Conservation (phyloP, 148 eudicot species). For the Arbutus unedo region DNA sequence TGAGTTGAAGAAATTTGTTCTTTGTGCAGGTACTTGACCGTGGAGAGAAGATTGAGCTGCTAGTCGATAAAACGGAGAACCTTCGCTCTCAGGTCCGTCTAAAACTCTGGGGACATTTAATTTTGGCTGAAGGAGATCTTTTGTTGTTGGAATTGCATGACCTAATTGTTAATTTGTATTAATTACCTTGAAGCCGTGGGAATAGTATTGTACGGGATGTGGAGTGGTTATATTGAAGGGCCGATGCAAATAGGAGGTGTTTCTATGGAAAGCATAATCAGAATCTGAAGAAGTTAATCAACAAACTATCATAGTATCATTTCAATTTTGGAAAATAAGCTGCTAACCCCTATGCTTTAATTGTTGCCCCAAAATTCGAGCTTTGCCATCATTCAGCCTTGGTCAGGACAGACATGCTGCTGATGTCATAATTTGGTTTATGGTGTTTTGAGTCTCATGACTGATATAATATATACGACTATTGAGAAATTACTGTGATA, state of each 20-base stretch:
- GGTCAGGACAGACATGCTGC: background rate
- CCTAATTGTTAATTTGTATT: background rate
- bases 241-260: background rate
- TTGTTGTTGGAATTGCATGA: background rate
- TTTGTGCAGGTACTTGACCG: conserved; percentile 29
- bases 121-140: background rate
- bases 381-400: background rate
- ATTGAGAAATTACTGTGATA: background rate
- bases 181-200: background rate
- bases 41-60: conserved; percentile 34
- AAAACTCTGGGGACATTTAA: background rate
- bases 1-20: conserved; percentile 9
- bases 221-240: background rate
- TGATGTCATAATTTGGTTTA: background rate
- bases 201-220: background rate
- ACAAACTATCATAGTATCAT: background rate
- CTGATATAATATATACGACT: background rate
- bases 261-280: background rate
- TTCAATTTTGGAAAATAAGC: background rate
- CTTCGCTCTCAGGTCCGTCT: conserved; percentile 27
- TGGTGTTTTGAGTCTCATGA: background rate
- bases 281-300: background rate
- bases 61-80: conserved; percentile 31
- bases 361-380: background rate
- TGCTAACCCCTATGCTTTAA: background rate